phyloP scores from a whole-genome alignment of 805 yeast genomes.

The Candida adriatica region DNA sequence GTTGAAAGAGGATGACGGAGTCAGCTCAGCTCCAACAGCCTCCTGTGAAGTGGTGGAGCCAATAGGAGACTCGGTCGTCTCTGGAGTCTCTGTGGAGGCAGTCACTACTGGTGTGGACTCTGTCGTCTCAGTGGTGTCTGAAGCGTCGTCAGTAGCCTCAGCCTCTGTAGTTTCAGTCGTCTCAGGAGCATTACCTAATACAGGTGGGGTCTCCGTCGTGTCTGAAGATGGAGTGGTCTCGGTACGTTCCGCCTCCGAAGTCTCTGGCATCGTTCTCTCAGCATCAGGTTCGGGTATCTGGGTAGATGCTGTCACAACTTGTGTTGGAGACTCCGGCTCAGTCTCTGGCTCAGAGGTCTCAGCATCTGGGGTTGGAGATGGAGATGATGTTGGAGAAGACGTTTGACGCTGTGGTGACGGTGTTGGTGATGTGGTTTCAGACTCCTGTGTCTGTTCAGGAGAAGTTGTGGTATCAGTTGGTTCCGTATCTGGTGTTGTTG shows the following conservation, averaged over 20 bases:
- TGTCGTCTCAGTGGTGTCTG: constrained; percentile 3
- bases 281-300: too few relatives aligned
- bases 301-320: not conserved
- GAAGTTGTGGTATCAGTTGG: not conserved
- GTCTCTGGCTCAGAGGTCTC: not conserved
- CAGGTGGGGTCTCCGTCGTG: constrained; percentile 1
- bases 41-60: constrained; percentile 1
- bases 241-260: not conserved
- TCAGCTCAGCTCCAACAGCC: constrained; percentile 1
- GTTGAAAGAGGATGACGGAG: not conserved
- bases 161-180: constrained; percentile 1
- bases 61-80: constrained; percentile 3
- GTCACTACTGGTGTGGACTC: not conserved
- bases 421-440: not conserved
- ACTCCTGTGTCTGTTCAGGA: not conserved
- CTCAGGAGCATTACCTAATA: not conserved
- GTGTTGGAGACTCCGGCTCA: not conserved
- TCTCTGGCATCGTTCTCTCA: not conserved
- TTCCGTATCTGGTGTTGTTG: too few relatives aligned
- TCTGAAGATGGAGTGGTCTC: not conserved
- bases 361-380: not conserved
- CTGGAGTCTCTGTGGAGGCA: constrained; percentile 1
- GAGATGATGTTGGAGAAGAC: not conserved
- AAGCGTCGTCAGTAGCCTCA: not conserved
- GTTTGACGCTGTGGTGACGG: not conserved